phyloP scores from a whole-genome alignment of 2,329 filamentous ascomycete species.

The Exophiala bonariae region DNA sequence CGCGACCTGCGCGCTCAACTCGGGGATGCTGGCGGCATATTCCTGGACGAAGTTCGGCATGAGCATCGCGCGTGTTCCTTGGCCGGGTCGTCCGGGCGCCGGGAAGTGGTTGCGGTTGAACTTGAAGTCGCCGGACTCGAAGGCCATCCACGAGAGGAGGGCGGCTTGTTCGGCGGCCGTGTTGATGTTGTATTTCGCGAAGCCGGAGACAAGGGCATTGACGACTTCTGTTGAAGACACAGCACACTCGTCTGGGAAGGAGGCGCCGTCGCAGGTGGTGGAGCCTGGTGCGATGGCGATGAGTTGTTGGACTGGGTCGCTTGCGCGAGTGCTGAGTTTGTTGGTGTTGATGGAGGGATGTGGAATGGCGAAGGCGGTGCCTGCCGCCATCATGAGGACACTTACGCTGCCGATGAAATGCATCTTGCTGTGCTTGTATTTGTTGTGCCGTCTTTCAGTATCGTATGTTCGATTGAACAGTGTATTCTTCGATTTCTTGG shows the following conservation, averaged over 20 bases:
- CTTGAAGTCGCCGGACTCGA: constrained; percentile 68
- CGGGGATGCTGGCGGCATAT: constrained; percentile 54
- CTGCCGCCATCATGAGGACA: not conserved
- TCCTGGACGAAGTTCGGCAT: constrained; percentile 53
- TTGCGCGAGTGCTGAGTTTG: not conserved
- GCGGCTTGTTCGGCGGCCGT: constrained; percentile 64
- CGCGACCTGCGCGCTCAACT: constrained; percentile 38
- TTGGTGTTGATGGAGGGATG: not conserved
- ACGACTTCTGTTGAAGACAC: constrained; percentile 13
- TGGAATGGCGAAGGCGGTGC: not conserved
- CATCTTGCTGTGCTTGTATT: not conserved
- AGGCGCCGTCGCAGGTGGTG: constrained; percentile 14
- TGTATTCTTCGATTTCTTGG: too few relatives aligned
- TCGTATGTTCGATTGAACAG: too few relatives aligned
- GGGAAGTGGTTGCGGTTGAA: constrained; percentile 67
- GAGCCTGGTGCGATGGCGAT: constrained; percentile 22
- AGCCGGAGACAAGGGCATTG: constrained; percentile 53
- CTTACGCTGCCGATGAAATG: too few relatives aligned
- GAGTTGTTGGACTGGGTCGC: constrained; percentile 18
- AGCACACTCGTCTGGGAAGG: constrained; percentile 20
- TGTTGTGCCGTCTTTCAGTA: too few relatives aligned
- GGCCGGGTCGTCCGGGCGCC: constrained; percentile 55
- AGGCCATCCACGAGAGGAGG: constrained; percentile 68
- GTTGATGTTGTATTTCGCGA: constrained; percentile 59
- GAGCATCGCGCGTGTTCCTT: constrained; percentile 72